Conservation (phyloP, 148 eudicot species). For the Dianthus caryophyllus region DNA sequence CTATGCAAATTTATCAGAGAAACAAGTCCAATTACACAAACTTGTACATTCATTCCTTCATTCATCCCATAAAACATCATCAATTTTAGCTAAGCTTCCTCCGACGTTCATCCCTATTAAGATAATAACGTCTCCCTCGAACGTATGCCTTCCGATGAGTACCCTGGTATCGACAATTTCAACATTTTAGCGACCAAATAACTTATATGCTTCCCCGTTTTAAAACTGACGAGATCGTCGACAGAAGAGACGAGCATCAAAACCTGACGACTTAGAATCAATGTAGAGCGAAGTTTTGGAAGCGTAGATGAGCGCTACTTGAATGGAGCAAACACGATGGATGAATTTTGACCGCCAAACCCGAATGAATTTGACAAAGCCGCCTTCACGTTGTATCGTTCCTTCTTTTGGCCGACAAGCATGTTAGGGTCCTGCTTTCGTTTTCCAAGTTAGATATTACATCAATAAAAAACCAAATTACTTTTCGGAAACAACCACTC, state of each 20-base stretch:
- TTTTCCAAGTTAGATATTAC: constrained; percentile 16
- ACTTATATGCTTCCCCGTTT: neutral
- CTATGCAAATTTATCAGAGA: constrained; percentile 15
- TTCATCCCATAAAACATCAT: constrained; percentile 18
- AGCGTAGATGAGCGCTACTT: constrained; percentile 40
- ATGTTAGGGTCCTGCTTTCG: constrained; percentile 58
- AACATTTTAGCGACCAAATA: constrained; percentile 1
- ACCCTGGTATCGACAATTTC: constrained; percentile 1
- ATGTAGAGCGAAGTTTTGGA: constrained; percentile 12
- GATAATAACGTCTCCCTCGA: neutral
- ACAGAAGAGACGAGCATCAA: neutral
- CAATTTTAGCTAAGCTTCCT: constrained; percentile 2
- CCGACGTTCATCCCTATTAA: too few species aligned
- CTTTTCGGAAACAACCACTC: too few species aligned
- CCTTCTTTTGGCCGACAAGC: constrained; percentile 82
- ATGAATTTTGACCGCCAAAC: constrained; percentile 95
- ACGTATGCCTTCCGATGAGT: neutral
- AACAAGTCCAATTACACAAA: constrained; percentile 11
- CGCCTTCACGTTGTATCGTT: constrained; percentile 68
- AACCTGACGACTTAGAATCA: constrained; percentile 35
- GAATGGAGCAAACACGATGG: constrained; percentile 88
- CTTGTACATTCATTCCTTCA: constrained; percentile 16
- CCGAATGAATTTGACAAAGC: constrained; percentile 96
- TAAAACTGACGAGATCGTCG: neutral
- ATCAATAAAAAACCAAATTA: neutral